These are phyloP conservation scores for Fusarium tupiense DNA, from an alignment of 2,329 filamentous ascomycete genomes.

Conservation along the genomic window DNA sequence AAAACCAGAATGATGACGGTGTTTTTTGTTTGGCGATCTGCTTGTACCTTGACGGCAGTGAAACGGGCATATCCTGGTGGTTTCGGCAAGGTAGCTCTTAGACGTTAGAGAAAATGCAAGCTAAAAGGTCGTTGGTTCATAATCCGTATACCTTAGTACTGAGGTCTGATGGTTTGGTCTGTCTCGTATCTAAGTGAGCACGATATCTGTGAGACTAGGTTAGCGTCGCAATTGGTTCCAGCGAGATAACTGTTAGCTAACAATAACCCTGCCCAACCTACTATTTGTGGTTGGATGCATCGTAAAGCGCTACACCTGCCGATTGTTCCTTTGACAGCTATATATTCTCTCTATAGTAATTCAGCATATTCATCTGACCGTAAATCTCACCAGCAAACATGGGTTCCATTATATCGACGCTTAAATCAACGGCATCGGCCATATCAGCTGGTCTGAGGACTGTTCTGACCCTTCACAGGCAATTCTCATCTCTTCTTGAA, in stretches of 20 bases:
- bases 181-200: background rate
- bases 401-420: conserved; percentile 47
- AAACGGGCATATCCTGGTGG: conserved; percentile 17
- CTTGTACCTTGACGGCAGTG: conserved; percentile 9
- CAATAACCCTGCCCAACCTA: background rate
- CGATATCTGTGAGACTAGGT: background rate
- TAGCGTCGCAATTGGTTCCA: background rate
- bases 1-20: conserved; percentile 39
- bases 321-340: background rate
- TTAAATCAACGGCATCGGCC: conserved; percentile 37
- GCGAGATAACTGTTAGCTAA: background rate
- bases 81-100: conserved; percentile 35
- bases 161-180: background rate
- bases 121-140: conserved; percentile 25
- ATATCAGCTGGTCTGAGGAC: conserved; percentile 39
- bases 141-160: background rate
- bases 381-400: conserved; percentile 34
- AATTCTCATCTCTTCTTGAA: conserved; percentile 43
- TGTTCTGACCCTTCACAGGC: conserved; percentile 41
- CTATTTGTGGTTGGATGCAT: background rate
- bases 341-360: background rate
- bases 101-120: conserved; percentile 46
- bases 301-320: background rate
- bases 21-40: conserved; percentile 18
- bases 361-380: background rate